phyloP scores from a whole-genome alignment of 768 basidiomycete species.

The Boletales sp. region DNA sequence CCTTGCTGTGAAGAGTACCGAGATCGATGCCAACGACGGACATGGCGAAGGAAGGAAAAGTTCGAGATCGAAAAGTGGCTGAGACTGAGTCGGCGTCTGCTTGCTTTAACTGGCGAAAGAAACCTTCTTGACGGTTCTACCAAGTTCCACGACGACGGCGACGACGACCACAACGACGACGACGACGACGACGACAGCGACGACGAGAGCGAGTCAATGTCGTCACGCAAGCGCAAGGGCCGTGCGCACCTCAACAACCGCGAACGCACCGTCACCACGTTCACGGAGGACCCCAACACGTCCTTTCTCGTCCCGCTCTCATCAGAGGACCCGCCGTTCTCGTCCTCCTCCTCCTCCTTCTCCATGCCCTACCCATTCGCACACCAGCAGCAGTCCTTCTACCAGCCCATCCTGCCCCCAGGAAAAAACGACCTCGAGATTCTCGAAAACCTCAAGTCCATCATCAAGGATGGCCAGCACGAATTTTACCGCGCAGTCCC shows the following conservation, averaged over 20 bases:
- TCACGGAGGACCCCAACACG: constrained; percentile 56
- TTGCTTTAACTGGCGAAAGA: too few species aligned
- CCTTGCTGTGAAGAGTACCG: constrained; percentile 88
- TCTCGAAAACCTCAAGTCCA: constrained; percentile 68
- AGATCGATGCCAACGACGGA: constrained; percentile 95
- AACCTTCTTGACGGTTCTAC: constrained; percentile 25
- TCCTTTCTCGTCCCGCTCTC: constrained; percentile 49
- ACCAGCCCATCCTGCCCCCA: constrained; percentile 37
- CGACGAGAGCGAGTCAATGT: too few species aligned
- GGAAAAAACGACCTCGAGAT: constrained; percentile 69
- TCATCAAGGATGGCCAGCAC: constrained; percentile 71
- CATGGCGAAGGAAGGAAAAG: constrained; percentile 45
- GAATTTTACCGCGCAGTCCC: constrained; percentile 65
- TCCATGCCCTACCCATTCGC: constrained; percentile 38
- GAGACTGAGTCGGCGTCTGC: too few species aligned
- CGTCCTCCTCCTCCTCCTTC: constrained; percentile 38
- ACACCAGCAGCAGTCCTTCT: constrained; percentile 29
- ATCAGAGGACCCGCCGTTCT: constrained; percentile 47
- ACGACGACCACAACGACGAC: too few species aligned
- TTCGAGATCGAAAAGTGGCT: too few species aligned
- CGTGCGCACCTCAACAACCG: constrained; percentile 52
- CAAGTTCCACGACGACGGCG: constrained; percentile 25
- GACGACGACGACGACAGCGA: too few species aligned
- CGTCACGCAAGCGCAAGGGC: constrained; percentile 58
- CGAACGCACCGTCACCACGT: constrained; percentile 66